Base-by-base conservation (phyloP, 805 yeast genomes). In the Lachancea sp. region DNA sequence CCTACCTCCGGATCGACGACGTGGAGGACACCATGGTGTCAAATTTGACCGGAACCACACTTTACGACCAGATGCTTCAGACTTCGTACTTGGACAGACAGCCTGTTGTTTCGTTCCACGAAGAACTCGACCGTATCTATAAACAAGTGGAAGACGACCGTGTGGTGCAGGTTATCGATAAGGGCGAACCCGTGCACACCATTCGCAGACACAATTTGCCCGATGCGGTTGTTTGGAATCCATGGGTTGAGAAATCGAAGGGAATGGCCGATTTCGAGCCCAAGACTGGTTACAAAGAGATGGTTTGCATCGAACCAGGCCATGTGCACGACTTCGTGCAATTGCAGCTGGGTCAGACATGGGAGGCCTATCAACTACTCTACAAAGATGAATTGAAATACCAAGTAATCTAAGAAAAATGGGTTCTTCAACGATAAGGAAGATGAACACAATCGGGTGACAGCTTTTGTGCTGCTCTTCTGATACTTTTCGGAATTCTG, bases 281-380 rank as follows among this genome's bases (percentile, higher is more conserved):
- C 41, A 87, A 85, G 62, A 65, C 67, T 44, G 98, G 96, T 5
- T 93, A 73, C 70, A 74, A 79, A 53, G 72, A 82, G 38, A 91
- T 93, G 98, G 78, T 93, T 47, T 93, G 99, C 68, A 77, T 93
- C 46, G 99, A 93, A 66, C 95, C 96, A 2, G 99, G 99, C 36
- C 74, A 81, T 54, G 98, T 93, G 33, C 73, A 77, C 47, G 79
- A 81, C 38, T 83, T 85, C 59, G 70, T 77, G 19, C 67, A 64
- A 19, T 71, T 93, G 54, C 63, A 69, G 41, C 82, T 91, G n/a
- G 91, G 93, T 43, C 75, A 74, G 49, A 71, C 72, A 50, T 90
- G 96, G 96, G 65, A 67, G 12, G 96, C 81, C 13, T 67, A 80
- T 27, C 96, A 88, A 68, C 75, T 63, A 32, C 52, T 65, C 27